Conservation (phyloP, 2,329 filamentous ascomycete genomes). For the Macrophomina phaseolina region DNA sequence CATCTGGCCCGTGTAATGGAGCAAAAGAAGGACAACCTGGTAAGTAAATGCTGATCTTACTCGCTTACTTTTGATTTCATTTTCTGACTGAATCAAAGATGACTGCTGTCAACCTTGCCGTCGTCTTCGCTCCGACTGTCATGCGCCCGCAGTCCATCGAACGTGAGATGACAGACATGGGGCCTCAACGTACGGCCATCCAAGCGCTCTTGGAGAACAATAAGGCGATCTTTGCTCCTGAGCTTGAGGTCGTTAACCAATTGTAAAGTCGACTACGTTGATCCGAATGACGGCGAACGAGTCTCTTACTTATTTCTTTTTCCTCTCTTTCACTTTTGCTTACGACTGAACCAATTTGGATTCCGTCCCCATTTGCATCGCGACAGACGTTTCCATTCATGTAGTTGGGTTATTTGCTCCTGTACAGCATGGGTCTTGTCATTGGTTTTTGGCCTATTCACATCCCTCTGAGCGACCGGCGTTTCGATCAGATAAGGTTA, state of each 20-base stretch:
- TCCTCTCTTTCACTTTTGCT: conserved; percentile 2
- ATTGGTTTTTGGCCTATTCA: not conserved
- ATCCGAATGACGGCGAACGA: conserved; percentile 18
- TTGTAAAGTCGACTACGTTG: conserved; percentile 15
- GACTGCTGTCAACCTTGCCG: conserved; percentile 94
- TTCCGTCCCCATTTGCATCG: conserved; percentile 14
- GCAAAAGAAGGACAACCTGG: conserved; percentile 82
- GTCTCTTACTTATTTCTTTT: conserved; percentile 7
- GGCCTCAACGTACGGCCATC: conserved; percentile 87
- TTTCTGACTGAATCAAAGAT: conserved; percentile 62
- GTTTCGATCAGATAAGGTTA: conserved; percentile 17
- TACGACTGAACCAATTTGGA: conserved; percentile 19
- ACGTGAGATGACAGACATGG: conserved; percentile 95
- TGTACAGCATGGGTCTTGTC: conserved; percentile 23
- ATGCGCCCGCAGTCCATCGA: conserved; percentile 91
- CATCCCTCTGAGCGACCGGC: conserved; percentile 19
- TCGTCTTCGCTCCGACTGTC: conserved; percentile 97
- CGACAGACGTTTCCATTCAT: conserved; percentile 13
- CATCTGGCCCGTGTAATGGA: conserved; percentile 87
- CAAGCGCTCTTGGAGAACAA: conserved; percentile 94
- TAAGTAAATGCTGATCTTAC: conserved; percentile 51
- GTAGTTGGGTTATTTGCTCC: conserved; percentile 17
- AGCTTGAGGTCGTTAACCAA: conserved; percentile 15
- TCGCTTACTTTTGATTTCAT: not conserved
- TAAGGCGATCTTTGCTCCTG: conserved; percentile 71